Conservation (phyloP, 2,329 filamentous ascomycete species). For the Aspergillus amoenus region DNA sequence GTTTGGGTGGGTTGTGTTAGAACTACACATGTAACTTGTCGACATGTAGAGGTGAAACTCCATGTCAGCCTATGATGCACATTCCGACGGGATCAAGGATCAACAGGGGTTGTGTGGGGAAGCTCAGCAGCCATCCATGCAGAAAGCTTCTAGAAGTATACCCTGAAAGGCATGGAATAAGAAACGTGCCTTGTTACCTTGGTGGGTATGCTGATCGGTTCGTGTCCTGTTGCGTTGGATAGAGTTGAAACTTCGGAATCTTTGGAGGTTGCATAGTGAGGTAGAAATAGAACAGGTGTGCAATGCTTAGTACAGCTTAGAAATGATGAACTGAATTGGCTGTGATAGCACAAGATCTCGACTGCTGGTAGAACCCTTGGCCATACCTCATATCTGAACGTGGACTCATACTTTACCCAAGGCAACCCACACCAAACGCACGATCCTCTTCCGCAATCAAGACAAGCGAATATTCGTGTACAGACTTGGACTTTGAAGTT, state of each 20-base stretch:
- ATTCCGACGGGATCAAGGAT: neutral
- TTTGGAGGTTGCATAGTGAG: neutral
- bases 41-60: neutral
- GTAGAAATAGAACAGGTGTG: neutral
- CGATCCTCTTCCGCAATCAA: neutral
- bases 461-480: neutral
- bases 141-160: conserved; percentile 1
- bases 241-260: neutral
- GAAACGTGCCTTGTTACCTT: neutral
- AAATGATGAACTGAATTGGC: neutral
- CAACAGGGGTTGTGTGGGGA: conserved; percentile 1
- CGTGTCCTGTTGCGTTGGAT: neutral
- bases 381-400: neutral
- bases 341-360: neutral
- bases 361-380: neutral
- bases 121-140: neutral
- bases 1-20: neutral
- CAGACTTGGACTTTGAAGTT: neutral
- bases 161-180: neutral
- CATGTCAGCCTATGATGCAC: neutral
- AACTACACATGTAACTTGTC: neutral
- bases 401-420: neutral
- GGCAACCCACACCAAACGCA: neutral
- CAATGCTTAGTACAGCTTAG: neutral
- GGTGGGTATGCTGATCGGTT: neutral